phyloP scores from a whole-genome alignment of 2,329 filamentous ascomycete species.

The Trichoderma breve region DNA sequence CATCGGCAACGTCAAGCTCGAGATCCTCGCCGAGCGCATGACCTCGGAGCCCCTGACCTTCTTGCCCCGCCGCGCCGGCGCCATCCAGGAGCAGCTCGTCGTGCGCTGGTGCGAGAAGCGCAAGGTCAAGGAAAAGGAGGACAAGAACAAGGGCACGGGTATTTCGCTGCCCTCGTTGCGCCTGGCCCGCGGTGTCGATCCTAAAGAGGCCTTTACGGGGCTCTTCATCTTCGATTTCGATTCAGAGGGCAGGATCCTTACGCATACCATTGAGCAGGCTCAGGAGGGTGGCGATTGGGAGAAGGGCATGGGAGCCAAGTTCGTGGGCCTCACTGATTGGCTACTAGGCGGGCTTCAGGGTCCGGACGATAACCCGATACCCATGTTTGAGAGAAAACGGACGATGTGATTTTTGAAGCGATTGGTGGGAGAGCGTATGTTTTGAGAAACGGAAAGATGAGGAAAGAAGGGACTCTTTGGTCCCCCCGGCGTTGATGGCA shows the following conservation, averaged over 20 bases:
- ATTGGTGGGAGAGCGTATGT: background rate
- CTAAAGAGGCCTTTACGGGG: slow-evolving; percentile 78
- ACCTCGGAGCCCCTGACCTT: slow-evolving; percentile 56
- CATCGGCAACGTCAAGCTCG: slow-evolving; percentile 82
- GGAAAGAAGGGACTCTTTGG: background rate
- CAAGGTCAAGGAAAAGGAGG: slow-evolving; percentile 21
- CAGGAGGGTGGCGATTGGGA: slow-evolving; percentile 84
- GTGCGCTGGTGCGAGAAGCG: slow-evolving; percentile 74
- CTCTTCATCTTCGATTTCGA: slow-evolving; percentile 97
- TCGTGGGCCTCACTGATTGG: slow-evolving; percentile 94
- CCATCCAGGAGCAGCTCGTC: slow-evolving; percentile 73
- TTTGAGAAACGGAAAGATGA: background rate
- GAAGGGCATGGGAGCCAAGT: slow-evolving; percentile 71
- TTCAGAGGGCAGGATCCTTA: slow-evolving; percentile 74
- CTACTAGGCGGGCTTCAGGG: slow-evolving; percentile 70
- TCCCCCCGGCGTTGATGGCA: background rate
- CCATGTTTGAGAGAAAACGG: slow-evolving; percentile 36
- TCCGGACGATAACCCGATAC: slow-evolving; percentile 34
- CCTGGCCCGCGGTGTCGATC: slow-evolving; percentile 41
- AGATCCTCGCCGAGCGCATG: slow-evolving; percentile 89
- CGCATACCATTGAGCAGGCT: slow-evolving; percentile 91
- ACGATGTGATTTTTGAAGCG: slow-evolving; percentile 11
- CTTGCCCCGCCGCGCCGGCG: slow-evolving; percentile 50
- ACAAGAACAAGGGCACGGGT: slow-evolving; percentile 42
- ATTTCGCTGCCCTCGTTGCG: slow-evolving; percentile 44